Conservation (phyloP, 2,329 filamentous ascomycete species). For the Alternaria ventricosa region DNA sequence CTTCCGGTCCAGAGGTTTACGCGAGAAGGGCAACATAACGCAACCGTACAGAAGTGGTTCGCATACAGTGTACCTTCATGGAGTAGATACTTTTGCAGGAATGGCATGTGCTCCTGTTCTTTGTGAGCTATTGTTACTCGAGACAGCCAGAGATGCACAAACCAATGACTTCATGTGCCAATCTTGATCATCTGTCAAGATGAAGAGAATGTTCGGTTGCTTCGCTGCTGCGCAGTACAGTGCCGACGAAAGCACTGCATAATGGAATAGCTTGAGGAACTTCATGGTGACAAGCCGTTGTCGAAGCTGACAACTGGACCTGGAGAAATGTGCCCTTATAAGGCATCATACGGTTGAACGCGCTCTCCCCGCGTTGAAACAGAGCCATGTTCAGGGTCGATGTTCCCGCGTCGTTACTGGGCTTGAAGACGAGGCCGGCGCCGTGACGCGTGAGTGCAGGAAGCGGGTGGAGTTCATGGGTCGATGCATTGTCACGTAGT, state of each 20-base stretch:
- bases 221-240: neutral
- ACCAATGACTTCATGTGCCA: slow-evolving; percentile 45
- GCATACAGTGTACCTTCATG: neutral
- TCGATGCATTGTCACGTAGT: neutral
- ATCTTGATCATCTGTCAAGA: slow-evolving; percentile 72
- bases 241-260: neutral
- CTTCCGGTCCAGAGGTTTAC: neutral
- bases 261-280: neutral
- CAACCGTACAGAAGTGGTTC: neutral
- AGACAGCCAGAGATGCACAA: neutral
- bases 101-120: neutral
- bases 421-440: neutral
- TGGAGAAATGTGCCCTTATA: neutral
- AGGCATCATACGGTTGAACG: neutral
- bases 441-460: neutral
- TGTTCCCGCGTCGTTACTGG: neutral
- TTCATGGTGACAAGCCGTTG: neutral
- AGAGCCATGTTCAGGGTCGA: neutral
- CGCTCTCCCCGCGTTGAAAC: neutral
- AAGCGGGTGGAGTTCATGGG: neutral
- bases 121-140: neutral
- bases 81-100: neutral
- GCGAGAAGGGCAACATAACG: neutral
- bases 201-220: slow-evolving; percentile 65
- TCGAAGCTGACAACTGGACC: neutral